phyloP scores from a whole-genome alignment of 805 yeast genomes.

The Yarrowia deformans region DNA sequence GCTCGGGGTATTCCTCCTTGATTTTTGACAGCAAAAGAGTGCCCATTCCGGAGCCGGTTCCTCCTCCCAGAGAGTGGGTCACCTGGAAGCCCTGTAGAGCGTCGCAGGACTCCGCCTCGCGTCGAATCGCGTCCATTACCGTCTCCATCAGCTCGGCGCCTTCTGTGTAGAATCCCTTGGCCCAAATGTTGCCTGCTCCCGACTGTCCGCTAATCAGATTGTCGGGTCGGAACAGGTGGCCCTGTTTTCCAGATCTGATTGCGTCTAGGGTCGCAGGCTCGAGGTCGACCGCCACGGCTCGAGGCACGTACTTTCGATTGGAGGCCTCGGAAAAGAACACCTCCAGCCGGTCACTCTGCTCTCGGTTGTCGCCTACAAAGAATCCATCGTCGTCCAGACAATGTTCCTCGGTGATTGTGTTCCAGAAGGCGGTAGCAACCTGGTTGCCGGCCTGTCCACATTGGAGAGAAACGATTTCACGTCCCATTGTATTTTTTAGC shows the following conservation, averaged over 20 bases:
- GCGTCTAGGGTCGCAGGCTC: slow-evolving; percentile 95
- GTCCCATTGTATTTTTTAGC: slow-evolving; percentile 50
- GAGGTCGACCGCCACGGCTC: slow-evolving; percentile 90
- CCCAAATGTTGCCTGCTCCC: slow-evolving; percentile 97
- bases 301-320: slow-evolving; percentile 88
- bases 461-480: slow-evolving; percentile 55
- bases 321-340: slow-evolving; percentile 85
- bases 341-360: slow-evolving; percentile 60
- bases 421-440: slow-evolving; percentile 54
- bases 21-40: slow-evolving; percentile 84
- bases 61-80: slow-evolving; percentile 84
- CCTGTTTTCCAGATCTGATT: slow-evolving; percentile 78
- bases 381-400: slow-evolving; percentile 51
- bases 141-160: slow-evolving; percentile 95
- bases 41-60: slow-evolving; percentile 98
- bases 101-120: slow-evolving; percentile 95
- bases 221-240: slow-evolving; percentile 90
- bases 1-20: slow-evolving; percentile 92
- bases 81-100: slow-evolving; percentile 96
- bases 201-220: slow-evolving; percentile 89
- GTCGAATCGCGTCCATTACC: slow-evolving; percentile 87
- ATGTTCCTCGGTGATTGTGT: slow-evolving; percentile 52
- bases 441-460: slow-evolving; percentile 58
- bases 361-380: slow-evolving; percentile 42
- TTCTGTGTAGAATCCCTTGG: slow-evolving; percentile 96